A percentile compares a stretch with the other conserved stretches of the same genome.
Evolutionary conservation across 2,329 filamentous ascomycete species (phyloP).

Genomic region (Stemphylium vesicarium): DNA sequence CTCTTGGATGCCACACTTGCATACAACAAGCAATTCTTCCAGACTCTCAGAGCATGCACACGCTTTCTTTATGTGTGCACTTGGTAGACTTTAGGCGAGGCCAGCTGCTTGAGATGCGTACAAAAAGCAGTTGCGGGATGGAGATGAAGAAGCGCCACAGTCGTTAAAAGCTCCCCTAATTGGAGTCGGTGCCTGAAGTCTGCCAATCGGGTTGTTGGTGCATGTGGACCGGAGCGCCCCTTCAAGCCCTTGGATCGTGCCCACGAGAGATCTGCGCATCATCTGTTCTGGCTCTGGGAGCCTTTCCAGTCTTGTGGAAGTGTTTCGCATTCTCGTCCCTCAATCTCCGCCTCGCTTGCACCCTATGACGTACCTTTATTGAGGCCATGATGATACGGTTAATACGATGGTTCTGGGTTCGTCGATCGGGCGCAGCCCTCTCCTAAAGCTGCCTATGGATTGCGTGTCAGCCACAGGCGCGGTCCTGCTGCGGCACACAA

Average conservation of each 20-base stretch:
- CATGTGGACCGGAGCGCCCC: conserved; percentile 15
- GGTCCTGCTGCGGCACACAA: not conserved
- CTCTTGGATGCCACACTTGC: not conserved
- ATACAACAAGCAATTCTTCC: conserved; percentile 10
- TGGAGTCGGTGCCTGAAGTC: not conserved
- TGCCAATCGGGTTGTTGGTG: conserved; percentile 15
- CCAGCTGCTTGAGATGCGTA: conserved; percentile 12
- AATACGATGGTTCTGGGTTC: not conserved
- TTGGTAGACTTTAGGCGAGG: conserved; percentile 21
- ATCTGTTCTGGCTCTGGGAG: conserved; percentile 12
- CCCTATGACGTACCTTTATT: not conserved
- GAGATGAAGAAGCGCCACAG: conserved; percentile 10
- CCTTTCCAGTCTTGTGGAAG: conserved; percentile 11
- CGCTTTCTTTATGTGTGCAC: conserved; percentile 3
- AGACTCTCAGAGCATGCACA: conserved; percentile 1
- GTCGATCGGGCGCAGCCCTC: no score
- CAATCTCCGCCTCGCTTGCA: conserved; percentile 21
- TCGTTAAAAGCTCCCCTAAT: conserved; percentile 6
- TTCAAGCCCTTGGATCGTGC: conserved; percentile 15
- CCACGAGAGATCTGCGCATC: conserved; percentile 21
- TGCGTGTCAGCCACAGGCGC: no score
- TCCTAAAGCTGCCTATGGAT: no score
- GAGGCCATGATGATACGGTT: not conserved
- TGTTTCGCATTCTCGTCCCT: conserved; percentile 21
- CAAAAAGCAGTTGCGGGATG: conserved; percentile 17